Evolutionary conservation across 1,139 yeast species (phyloP).

Genomic region (Hyphopichia fennica): DNA sequence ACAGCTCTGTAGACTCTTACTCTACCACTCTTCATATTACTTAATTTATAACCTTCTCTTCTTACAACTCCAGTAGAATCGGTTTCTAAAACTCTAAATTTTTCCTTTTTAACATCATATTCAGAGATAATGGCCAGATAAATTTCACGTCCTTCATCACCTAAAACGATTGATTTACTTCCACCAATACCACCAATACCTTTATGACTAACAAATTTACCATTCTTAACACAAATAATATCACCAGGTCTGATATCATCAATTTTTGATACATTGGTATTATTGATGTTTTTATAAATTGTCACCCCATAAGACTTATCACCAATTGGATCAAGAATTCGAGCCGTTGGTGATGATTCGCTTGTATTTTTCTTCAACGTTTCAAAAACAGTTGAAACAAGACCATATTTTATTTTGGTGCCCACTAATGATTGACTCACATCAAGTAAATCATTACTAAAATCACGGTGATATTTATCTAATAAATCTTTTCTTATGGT

Average conservation of each 20-base stretch:
- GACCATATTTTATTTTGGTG: conserved; percentile 22
- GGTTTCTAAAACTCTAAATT: conserved; percentile 71
- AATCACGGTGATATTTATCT: conserved; percentile 48
- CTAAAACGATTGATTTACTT: conserved; percentile 39
- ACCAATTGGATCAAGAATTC: conserved; percentile 61
- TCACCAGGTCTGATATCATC: conserved; percentile 84
- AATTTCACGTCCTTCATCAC: conserved; percentile 29
- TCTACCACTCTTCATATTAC: conserved; percentile 77
- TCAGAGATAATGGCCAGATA: conserved; percentile 53
- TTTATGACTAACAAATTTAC: conserved; percentile 70
- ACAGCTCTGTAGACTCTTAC: conserved; percentile 68
- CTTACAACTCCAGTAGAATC: conserved; percentile 54
- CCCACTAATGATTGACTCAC: conserved; percentile 46
- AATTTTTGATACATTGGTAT: conserved; percentile 51
- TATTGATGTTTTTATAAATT: conserved; percentile 50
- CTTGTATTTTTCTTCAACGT: conserved; percentile 5
- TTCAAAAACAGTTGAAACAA: conserved; percentile 21
- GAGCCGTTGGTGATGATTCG: background rate
- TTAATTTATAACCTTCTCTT: conserved; percentile 63
- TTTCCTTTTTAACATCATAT: conserved; percentile 73
- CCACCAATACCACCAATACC: conserved; percentile 52
- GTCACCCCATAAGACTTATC: conserved; percentile 70
- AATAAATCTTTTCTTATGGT: conserved; percentile 47
- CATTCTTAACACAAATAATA: conserved; percentile 71
- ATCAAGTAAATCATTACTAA: conserved; percentile 43